Conservation (phyloP, 495 filamentous ascomycete species). For the Parathielavia hyrcaniae region DNA sequence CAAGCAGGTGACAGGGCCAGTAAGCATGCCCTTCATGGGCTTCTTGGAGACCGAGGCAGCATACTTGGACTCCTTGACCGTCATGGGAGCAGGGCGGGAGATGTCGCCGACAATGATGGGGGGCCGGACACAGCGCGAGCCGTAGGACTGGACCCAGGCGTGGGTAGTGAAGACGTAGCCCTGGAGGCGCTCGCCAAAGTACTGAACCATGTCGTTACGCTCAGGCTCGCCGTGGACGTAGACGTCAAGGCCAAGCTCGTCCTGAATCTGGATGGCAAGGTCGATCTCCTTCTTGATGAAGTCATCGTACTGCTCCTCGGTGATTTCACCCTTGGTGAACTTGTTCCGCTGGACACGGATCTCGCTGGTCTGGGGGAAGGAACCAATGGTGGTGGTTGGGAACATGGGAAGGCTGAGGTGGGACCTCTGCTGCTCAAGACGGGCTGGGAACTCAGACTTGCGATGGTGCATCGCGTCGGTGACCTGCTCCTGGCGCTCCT, state of each 20-base stretch:
- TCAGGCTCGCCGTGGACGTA: conserved; percentile 98
- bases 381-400: conserved; percentile 98
- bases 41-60: conserved; percentile 92
- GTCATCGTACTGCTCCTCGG: conserved; percentile 81
- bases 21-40: conserved; percentile 99
- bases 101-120: conserved; percentile 98
- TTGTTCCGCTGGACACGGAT: conserved; percentile 94
- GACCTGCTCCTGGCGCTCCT: conserved; percentile 85
- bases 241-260: conserved; percentile 89
- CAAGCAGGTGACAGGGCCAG: conserved; percentile 95
- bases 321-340: conserved; percentile 97
- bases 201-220: conserved; percentile 99
- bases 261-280: conserved; percentile 88
- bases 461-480: conserved; percentile 82
- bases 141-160: conserved; percentile 97
- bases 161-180: conserved; percentile 99
- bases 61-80: conserved; percentile 99
- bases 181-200: conserved; percentile 94
- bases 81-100: conserved; percentile 93
- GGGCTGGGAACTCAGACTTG: conserved; percentile 74
- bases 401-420: conserved; percentile 88
- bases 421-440: conserved; percentile 79
- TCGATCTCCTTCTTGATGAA: conserved; percentile 99
- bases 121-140: conserved; percentile 94
- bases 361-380: conserved; percentile 98